Evolutionary conservation across 352 stramenopile species (phyloP), one percentile per base, ranked within the genome.

Genomic region (Phytophthora colocasiae): DNA sequence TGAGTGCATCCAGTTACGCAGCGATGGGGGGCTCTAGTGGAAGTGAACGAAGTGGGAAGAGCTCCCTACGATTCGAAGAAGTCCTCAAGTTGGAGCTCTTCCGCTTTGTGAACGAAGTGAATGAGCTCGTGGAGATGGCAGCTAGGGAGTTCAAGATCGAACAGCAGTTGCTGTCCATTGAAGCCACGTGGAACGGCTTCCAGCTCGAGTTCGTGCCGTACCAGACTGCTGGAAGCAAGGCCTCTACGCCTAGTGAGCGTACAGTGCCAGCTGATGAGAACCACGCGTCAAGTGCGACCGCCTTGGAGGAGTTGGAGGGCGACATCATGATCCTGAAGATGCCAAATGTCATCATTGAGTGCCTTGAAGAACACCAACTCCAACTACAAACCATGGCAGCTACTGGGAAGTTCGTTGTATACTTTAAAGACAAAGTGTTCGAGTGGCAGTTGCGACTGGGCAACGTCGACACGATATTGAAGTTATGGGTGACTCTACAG

Each of bases 101-200:
- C 63, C 81, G 82, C 6, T 94, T 97, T 57, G 94, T 97, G 19
- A 96, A 96, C 50, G 91, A 98, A 64, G 94, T 99, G 36, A 94
- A 96, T 61, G 95, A 98, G 47, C 83, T 98, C 19, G 92, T 98
- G 2, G 95, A 98, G 70, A 97, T 97, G 58, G 96, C 95, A 49
- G 92, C 83, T 14, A 97, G 97, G n/a, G 96, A 99, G 54, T 96
- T 98, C 56, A 99, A 98, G 75, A 99, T 99, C 58, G 96, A 99
- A 63, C 97, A 98, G 62, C 96, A 98, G 49, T 75, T 99, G n/a
- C 80, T 75, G 3, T 78, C 96, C 14, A 98, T 99, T 51, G 92
- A 98, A 72, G 83, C 63, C 3, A 80, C 89, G 3, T 98, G 95
- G 96, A 83, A 76, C 46, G 73, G 81, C n/a, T 94, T 98, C 48